Evolutionary conservation across 2,329 filamentous ascomycete genomes (phyloP).

Genomic region (Seiridium cupressi): DNA sequence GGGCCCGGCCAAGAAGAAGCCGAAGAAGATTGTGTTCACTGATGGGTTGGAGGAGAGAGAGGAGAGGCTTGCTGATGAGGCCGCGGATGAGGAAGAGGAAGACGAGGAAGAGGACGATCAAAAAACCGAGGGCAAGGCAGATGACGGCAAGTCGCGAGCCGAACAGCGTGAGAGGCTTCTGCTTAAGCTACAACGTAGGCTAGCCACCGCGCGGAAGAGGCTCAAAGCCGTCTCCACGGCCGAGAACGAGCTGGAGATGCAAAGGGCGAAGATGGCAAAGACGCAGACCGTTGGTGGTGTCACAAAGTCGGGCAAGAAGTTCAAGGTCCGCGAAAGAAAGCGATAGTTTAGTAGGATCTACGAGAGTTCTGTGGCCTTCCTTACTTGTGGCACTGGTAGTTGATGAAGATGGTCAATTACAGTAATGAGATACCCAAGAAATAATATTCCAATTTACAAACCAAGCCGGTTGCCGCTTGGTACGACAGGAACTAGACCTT

Average conservation of each 20-base stretch:
- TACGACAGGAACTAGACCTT: background rate
- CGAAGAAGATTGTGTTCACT: conserved; percentile 53
- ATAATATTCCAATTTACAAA: conserved; percentile 10
- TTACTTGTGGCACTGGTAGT: background rate
- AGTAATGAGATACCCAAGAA: conserved; percentile 11
- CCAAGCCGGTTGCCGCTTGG: background rate
- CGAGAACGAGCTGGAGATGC: conserved; percentile 56
- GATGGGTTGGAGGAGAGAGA: conserved; percentile 36
- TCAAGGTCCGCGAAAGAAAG: conserved; percentile 63
- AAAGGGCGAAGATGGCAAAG: conserved; percentile 64
- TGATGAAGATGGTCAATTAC: background rate
- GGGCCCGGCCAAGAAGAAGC: conserved; percentile 16
- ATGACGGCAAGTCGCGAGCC: conserved; percentile 31
- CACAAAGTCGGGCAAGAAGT: conserved; percentile 61
- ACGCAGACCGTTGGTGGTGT: conserved; percentile 57
- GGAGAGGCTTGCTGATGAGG: conserved; percentile 19
- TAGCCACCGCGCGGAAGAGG: conserved; percentile 52
- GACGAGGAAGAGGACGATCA: conserved; percentile 33
- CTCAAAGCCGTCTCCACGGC: conserved; percentile 52
- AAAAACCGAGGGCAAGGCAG: conserved; percentile 32
- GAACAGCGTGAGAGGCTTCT: conserved; percentile 40
- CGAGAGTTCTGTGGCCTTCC: background rate
- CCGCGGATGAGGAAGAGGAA: conserved; percentile 19
- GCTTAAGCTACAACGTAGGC: conserved; percentile 43
- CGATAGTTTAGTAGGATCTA: conserved; percentile 34